A percentile compares a stretch with the other conserved stretches of the same genome.
Conservation (phyloP, 331 rosid species). For the Pyrus hybrid region DNA sequence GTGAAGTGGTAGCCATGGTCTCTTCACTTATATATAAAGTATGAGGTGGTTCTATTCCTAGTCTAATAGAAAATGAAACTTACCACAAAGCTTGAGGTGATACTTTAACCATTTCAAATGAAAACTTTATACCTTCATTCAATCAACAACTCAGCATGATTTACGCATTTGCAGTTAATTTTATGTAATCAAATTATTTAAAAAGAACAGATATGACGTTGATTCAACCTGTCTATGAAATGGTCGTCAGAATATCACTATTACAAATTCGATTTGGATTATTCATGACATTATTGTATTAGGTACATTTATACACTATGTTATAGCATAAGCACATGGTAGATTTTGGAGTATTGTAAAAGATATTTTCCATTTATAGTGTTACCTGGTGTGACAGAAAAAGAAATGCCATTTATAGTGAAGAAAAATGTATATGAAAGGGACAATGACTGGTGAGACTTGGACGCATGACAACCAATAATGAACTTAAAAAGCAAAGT, state of each 20-base stretch:
- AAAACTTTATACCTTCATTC: neutral
- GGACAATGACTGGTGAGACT: slow-evolving; percentile 12
- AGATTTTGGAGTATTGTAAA: neutral
- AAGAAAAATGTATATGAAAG: neutral
- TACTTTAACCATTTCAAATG: neutral
- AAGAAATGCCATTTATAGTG: neutral
- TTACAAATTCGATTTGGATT: too few species aligned
- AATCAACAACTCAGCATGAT: neutral
- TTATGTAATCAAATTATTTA: too few species aligned
- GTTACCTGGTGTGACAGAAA: neutral
- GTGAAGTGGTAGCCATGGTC: neutral
- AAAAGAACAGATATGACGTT: neutral
- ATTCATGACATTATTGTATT: neutral
- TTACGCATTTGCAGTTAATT: neutral
- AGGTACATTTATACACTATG: neutral
- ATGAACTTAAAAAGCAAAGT: neutral
- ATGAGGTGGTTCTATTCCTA: neutral
- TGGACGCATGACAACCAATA: slow-evolving; percentile 36
- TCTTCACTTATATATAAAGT: neutral
- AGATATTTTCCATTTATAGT: neutral
- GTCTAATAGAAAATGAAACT: neutral
- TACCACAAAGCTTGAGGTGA: neutral
- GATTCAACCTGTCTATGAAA: neutral
- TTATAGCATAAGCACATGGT: neutral
- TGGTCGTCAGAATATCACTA: neutral